phyloP scores from a whole-genome alignment of 164 flowering plant genomes.

The Macadamia integrifolia region DNA sequence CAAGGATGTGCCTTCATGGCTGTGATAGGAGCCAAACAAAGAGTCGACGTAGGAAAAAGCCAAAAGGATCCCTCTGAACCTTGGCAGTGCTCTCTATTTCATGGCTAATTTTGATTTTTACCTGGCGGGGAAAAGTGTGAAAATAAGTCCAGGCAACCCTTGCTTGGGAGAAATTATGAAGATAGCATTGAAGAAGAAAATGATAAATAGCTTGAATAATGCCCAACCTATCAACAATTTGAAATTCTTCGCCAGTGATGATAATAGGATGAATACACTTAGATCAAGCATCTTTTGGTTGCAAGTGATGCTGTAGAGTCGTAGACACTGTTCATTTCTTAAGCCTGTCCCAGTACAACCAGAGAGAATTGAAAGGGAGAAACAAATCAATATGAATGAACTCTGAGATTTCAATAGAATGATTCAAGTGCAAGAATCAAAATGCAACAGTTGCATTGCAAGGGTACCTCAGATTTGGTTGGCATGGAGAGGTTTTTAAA shows the following conservation, averaged over 20 bases:
- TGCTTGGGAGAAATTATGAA: not conserved
- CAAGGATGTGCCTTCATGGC: constrained; percentile 66
- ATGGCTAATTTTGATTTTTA: constrained; percentile 13
- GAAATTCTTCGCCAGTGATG: not conserved
- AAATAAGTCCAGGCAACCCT: not conserved
- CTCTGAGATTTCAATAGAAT: constrained; percentile 16
- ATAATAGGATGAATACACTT: not conserved
- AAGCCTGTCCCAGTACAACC: not conserved
- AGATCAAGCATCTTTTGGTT: constrained; percentile 1
- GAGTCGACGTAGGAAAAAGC: not conserved
- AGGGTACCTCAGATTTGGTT: constrained; percentile 42
- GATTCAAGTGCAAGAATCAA: constrained; percentile 31
- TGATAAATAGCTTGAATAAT: not conserved
- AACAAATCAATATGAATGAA: constrained; percentile 14
- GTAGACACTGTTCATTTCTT: constrained; percentile 6
- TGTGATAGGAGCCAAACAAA: constrained; percentile 24
- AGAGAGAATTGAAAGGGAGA: constrained; percentile 12
- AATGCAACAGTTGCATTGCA: constrained; percentile 18
- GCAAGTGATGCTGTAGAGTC: constrained; percentile 26
- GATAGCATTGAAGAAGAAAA: constrained; percentile 10
- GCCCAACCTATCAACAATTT: not conserved
- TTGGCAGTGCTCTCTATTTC: not conserved
- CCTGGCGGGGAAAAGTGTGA: constrained; percentile 11
- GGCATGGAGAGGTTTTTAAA: constrained; percentile 46
- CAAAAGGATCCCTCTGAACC: constrained; percentile 22